Evolutionary conservation across 768 basidiomycete species (phyloP).

Genomic region (Phaeotremella fagi): DNA sequence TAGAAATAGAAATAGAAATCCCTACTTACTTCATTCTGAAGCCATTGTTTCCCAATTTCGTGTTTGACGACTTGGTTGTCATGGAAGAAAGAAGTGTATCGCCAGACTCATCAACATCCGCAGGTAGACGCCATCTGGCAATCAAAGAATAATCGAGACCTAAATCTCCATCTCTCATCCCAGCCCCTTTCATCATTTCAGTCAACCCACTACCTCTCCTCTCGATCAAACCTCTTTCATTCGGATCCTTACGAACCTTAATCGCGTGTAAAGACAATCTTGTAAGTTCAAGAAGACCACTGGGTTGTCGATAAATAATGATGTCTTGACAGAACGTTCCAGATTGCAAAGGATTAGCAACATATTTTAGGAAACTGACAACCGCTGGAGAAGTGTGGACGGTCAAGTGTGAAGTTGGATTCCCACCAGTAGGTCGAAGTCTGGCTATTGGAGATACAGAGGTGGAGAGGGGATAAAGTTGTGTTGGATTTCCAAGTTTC

Average conservation of each 20-base stretch:
- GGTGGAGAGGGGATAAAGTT: conserved; percentile 56
- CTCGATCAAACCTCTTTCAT: not conserved
- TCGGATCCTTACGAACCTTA: not conserved
- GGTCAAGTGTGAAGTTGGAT: not conserved
- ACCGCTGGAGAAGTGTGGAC: conserved; percentile 36
- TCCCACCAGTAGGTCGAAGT: conserved; percentile 39
- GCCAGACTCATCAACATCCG: no score
- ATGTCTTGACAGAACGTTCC: conserved; percentile 20
- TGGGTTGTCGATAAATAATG: conserved; percentile 35
- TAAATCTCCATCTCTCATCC: conserved; percentile 11
- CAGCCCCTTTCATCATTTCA: conserved; percentile 33
- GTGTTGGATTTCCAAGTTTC: conserved; percentile 57
- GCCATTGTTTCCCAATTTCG: no score
- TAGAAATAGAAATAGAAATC: no score
- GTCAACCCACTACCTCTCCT: conserved; percentile 32
- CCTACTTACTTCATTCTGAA: conserved; percentile 9
- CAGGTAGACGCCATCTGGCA: conserved; percentile 25
- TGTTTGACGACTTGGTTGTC: no score
- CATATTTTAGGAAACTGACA: conserved; percentile 8
- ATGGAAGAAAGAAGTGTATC: no score
- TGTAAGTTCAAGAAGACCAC: conserved; percentile 32
- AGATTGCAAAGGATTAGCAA: conserved; percentile 5
- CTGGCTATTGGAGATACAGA: conserved; percentile 60
- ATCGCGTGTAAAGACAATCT: conserved; percentile 9
- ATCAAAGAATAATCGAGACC: conserved; percentile 5